Percentiles rank a stretch among this genome's conserved stretches.
Conservation (phyloP, 306 rosid genomes). For the Bauhinia variegata region DNA sequence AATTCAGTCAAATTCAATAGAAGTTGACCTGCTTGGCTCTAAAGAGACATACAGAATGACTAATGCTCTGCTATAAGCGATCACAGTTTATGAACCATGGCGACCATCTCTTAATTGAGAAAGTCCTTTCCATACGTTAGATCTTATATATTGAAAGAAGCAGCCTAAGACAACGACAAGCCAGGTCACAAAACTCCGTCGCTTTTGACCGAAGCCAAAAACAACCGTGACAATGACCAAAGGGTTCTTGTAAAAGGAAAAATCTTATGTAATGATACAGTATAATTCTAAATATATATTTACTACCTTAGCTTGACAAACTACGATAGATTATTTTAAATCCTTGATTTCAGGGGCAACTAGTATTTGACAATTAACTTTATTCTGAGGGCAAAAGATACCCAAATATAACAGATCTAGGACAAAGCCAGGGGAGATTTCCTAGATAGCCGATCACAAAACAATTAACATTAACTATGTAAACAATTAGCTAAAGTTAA, state of each 20-base stretch:
- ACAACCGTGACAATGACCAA: conserved; percentile 10
- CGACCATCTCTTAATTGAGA: conserved; percentile 1
- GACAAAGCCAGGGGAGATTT: not conserved
- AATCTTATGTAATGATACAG: conserved; percentile 5
- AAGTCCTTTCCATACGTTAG: conserved; percentile 23
- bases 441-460: conserved; percentile 28
- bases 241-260: conserved; percentile 9
- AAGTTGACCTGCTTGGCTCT: conserved; percentile 18
- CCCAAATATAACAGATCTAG: conserved; percentile 53
- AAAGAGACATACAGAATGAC: conserved; percentile 20
- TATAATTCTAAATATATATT: not conserved
- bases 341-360: not conserved
- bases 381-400: conserved; percentile 10
- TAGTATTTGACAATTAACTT: conserved; percentile 21
- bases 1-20: conserved; percentile 52
- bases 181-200: not conserved
- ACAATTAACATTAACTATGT: conserved; percentile 20
- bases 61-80: conserved; percentile 6
- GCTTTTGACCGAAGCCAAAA: conserved; percentile 2
- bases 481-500: not conserved
- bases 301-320: conserved; percentile 13
- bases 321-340: not conserved
- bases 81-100: not conserved
- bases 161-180: not conserved
- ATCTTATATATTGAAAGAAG: conserved; percentile 16